These are phyloP conservation scores for Butyriboletus loyo DNA, from an alignment of 768 basidiomycete genomes.

Conservation along the genomic window DNA sequence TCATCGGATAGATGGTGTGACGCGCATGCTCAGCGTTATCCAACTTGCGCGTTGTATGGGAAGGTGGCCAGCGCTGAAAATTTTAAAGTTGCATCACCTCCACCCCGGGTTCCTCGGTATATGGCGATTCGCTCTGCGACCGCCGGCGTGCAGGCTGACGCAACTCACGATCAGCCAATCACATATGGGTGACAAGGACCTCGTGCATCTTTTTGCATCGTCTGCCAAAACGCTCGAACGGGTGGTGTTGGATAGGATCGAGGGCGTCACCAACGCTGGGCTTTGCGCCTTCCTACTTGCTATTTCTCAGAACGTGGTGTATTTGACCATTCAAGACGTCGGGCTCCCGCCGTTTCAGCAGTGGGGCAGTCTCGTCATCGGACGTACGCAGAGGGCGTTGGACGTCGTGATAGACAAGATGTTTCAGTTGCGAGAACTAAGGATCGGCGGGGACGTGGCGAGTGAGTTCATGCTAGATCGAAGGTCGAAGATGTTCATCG, in stretches of 20 bases:
- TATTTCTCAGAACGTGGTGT: conserved; percentile 9
- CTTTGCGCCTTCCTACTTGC: conserved; percentile 12
- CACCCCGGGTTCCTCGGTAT: conserved; percentile 10
- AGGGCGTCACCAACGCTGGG: conserved; percentile 20
- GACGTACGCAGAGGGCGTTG: conserved; percentile 18
- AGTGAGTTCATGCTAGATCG: conserved; percentile 25
- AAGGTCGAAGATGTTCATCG: conserved; percentile 18
- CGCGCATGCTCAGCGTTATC: conserved; percentile 7
- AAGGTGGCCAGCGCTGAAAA: conserved; percentile 13
- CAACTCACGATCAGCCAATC: conserved; percentile 18
- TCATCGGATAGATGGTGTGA: background rate
- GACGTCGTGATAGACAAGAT: conserved; percentile 20
- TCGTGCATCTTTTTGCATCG: conserved; percentile 11
- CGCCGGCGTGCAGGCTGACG: conserved; percentile 14
- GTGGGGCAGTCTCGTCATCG: conserved; percentile 17
- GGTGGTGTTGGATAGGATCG: conserved; percentile 15
- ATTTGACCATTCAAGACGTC: conserved; percentile 16
- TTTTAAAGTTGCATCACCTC: conserved; percentile 15
- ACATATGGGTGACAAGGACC: conserved; percentile 17
- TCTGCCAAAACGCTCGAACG: conserved; percentile 15
- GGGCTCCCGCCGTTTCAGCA: conserved; percentile 17
- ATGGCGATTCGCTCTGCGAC: conserved; percentile 13
- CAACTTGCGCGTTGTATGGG: conserved; percentile 21
- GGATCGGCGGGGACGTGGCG: conserved; percentile 22
- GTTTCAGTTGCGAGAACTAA: conserved; percentile 12